Base-by-base conservation (phyloP, 768 basidiomycete species). In the Collybiopsis confluens region DNA sequence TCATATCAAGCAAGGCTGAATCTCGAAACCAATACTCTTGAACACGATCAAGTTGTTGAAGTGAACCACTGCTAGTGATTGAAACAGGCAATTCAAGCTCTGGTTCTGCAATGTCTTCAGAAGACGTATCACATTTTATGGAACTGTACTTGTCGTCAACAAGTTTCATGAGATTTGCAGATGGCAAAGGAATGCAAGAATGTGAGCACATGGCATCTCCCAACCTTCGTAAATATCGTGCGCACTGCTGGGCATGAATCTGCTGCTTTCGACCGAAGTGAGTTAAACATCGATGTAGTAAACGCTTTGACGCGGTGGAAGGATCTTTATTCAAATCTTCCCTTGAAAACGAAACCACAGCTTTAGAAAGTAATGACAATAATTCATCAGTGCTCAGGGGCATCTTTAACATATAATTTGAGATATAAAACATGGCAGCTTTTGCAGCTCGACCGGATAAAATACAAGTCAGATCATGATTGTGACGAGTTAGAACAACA, bases 381-480 rank as follows among this genome's bases (percentile, higher is more conserved):
- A 36, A 18, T 30, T 45, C 9, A 28, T 65, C 59, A 2, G 64
- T 68, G 5, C 64, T 68, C 1, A 61, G 2, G 20, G 62, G 63
- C 57, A 64, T 60, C 40, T 70, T 72, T n/a, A 68, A 71, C 15
- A 72, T 71, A 45, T 71, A 70, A 38, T 71, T 61, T 0, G 66
- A 64, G 15, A 72, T 70, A 47, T 70, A 72, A 46, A 67, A 70
- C 62, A 71, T 69, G 0, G 68, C 67, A 10, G 69, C 68, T 45
- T 68, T 71, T 1, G 65, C 70, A 36, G 59, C 59, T 46, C 63
- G 61, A 0, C 70, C 69, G 11, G 68, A 70, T 21, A 68, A 51
- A 9, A 72, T 68, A 42, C 67, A 70, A 33, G 69, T 67, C 0
- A 70, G 47, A 24, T 72, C 62, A 56, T 73, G 67, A 50, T 70